Evolutionary conservation across 768 basidiomycete genomes (phyloP).

Genomic region (Podaxis sp.): DNA sequence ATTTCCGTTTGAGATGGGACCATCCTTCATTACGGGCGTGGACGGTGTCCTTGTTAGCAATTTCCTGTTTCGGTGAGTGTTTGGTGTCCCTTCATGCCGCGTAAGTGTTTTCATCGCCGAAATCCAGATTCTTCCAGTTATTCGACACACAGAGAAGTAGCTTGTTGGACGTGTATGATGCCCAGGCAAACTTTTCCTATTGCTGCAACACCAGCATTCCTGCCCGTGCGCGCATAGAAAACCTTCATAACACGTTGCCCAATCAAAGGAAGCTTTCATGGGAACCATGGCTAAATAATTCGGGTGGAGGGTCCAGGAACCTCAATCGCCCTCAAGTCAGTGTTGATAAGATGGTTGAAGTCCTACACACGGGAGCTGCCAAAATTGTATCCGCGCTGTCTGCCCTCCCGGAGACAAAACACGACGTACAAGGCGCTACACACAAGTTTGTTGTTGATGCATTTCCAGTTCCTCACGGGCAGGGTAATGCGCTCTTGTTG

Average conservation of each 20-base stretch:
- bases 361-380: conserved; percentile 70
- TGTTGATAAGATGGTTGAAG: conserved; percentile 56
- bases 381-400: conserved; percentile 55
- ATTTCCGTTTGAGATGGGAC: conserved; percentile 74
- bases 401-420: conserved; percentile 71
- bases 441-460: conserved; percentile 79
- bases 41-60: conserved; percentile 62
- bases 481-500: conserved; percentile 59
- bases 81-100: not conserved
- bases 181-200: conserved; percentile 87
- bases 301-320: conserved; percentile 70
- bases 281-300: conserved; percentile 58
- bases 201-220: conserved; percentile 83
- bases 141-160: conserved; percentile 75
- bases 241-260: conserved; percentile 66
- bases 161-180: conserved; percentile 73
- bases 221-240: conserved; percentile 68
- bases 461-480: conserved; percentile 67
- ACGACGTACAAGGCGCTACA: conserved; percentile 50
- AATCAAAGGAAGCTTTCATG: conserved; percentile 83
- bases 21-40: conserved; percentile 73
- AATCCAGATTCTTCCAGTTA: conserved; percentile 70
- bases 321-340: conserved; percentile 60
- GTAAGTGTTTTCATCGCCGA: conserved; percentile 10
- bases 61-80: conserved; percentile 71